Evolutionary conservation across 441 rosid species (phyloP).

Genomic region (Pelargonium australe): DNA sequence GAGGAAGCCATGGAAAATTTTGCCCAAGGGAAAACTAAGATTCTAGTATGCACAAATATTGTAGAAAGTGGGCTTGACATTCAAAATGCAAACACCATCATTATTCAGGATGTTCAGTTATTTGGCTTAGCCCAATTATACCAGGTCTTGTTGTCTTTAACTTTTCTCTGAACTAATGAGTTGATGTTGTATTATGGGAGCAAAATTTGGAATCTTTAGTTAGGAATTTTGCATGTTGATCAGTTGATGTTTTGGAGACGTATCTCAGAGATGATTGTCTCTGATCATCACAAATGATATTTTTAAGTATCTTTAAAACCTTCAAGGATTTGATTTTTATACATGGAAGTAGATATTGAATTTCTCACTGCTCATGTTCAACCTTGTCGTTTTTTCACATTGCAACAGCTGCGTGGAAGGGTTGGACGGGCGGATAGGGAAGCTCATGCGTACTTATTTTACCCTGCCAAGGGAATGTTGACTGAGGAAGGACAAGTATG

Average conservation of each 20-base stretch:
- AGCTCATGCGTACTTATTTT: conserved; percentile 91
- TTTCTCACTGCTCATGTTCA: conserved; percentile 6
- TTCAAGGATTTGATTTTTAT: neutral
- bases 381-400: conserved; percentile 14
- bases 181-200: neutral
- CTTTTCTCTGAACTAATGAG: conserved; percentile 8
- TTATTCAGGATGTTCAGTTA: conserved; percentile 93
- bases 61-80: conserved; percentile 99
- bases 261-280: neutral
- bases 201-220: neutral
- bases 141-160: conserved; percentile 51
- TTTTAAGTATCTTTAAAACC: neutral
- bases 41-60: conserved; percentile 87
- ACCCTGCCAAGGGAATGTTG: conserved; percentile 70
- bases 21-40: conserved; percentile 67
- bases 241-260: neutral
- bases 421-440: conserved; percentile 98
- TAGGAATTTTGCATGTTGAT: neutral
- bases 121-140: conserved; percentile 94
- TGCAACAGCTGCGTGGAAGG: conserved; percentile 86
- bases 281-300: neutral
- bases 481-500: conserved; percentile 77
- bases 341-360: conserved; percentile 1
- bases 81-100: conserved; percentile 92
- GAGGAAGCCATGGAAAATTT: conserved; percentile 96